These are phyloP conservation scores for Pyronema omphalodes DNA, from an alignment of 495 filamentous ascomycete species.

Conservation along the genomic window DNA sequence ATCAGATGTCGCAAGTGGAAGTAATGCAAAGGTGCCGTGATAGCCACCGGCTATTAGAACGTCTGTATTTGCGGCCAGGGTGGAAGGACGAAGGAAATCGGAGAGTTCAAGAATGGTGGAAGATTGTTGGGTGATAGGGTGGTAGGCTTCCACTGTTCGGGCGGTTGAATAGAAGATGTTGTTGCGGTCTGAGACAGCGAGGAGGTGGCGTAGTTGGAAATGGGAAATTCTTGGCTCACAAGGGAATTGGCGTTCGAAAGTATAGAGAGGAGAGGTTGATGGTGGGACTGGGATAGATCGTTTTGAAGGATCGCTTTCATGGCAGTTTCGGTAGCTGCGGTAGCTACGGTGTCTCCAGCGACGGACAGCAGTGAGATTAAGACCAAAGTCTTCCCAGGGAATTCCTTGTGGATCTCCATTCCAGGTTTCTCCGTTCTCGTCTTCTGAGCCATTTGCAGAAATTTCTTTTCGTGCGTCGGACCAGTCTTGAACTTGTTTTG, in stretches of 20 bases:
- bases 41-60: constrained; percentile 67
- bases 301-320: constrained; percentile 10
- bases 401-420: constrained; percentile 61
- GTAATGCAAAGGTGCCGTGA: constrained; percentile 59
- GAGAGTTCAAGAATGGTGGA: constrained; percentile 42
- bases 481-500: constrained; percentile 5
- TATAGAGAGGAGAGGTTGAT: constrained; percentile 1
- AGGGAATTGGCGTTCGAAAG: constrained; percentile 1
- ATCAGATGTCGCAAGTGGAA: constrained; percentile 33
- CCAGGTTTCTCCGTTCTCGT: constrained; percentile 36
- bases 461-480: constrained; percentile 8
- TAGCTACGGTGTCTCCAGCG: constrained; percentile 38
- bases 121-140: constrained; percentile 30
- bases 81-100: constrained; percentile 40
- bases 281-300: constrained; percentile 5
- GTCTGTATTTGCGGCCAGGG: constrained; percentile 41
- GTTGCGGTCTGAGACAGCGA: constrained; percentile 54
- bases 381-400: constrained; percentile 47
- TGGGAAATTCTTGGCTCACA: constrained; percentile 36
- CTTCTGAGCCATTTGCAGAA: constrained; percentile 7
- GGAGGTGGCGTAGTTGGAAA: constrained; percentile 76
- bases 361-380: constrained; percentile 41
- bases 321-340: constrained; percentile 38
- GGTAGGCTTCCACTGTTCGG: constrained; percentile 35
- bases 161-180: constrained; percentile 57